A percentile compares a stretch with the other conserved stretches of the same genome.
Evolutionary conservation across 768 basidiomycete species (phyloP).

Genomic region (Leccinum barrowsii): DNA sequence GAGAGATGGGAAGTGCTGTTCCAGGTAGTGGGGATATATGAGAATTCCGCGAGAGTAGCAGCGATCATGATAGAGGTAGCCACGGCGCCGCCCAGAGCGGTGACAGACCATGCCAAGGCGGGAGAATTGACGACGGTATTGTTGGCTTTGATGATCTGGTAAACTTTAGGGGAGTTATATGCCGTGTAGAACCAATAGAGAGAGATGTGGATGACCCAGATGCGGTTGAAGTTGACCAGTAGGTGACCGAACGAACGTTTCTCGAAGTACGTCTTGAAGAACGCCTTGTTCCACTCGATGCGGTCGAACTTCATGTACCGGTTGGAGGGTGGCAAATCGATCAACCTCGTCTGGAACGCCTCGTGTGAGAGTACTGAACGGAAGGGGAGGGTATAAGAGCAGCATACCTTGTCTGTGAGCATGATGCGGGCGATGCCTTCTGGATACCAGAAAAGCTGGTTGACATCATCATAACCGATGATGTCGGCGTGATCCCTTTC

Average conservation of each 20-base stretch:
- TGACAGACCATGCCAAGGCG: constrained; percentile 90
- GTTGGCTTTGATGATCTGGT: constrained; percentile 40
- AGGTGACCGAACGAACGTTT: constrained; percentile 96
- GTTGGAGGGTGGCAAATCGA: constrained; percentile 87
- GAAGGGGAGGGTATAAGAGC: not conserved
- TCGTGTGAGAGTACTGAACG: constrained; percentile 2
- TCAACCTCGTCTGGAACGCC: constrained; percentile 67
- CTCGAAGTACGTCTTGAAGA: constrained; percentile 99
- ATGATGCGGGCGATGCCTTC: constrained; percentile 94
- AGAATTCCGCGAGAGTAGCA: constrained; percentile 93
- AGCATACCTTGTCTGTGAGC: constrained; percentile 78
- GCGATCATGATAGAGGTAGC: constrained; percentile 95
- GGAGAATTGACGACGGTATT: constrained; percentile 51
- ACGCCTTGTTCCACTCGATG: constrained; percentile 93
- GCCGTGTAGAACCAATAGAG: constrained; percentile 96
- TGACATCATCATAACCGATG: constrained; percentile 98
- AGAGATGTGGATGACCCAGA: constrained; percentile 97
- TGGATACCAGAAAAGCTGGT: constrained; percentile 99
- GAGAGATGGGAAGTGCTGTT: constrained; percentile 96
- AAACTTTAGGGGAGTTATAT: constrained; percentile 87
- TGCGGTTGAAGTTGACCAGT: constrained; percentile 98
- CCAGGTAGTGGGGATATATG: constrained; percentile 98
- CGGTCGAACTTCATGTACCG: constrained; percentile 97
- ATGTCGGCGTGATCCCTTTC: constrained; percentile 92
- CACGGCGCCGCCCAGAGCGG: constrained; percentile 91